Base-by-base conservation (phyloP, 768 basidiomycete genomes). In the Mycena epipterygia region DNA sequence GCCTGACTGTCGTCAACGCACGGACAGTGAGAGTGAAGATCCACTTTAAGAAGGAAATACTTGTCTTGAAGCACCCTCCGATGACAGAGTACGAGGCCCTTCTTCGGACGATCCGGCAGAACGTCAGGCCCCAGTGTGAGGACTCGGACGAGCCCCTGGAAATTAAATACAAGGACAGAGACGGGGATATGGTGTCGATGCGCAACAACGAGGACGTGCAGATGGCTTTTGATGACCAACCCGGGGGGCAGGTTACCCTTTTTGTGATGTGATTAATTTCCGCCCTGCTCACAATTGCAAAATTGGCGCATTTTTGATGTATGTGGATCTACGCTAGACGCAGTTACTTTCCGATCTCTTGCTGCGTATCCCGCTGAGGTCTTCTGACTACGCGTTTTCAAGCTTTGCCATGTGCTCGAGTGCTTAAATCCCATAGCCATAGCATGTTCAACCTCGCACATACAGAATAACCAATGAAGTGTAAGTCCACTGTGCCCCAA, bases 1-100 rank as follows among this genome's bases (percentile, higher is more conserved):
- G n/a, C n/a, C n/a, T n/a, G n/a, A n/a, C n/a, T n/a, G n/a, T n/a
- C n/a, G n/a, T n/a, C n/a, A n/a, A n/a, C n/a, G n/a, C n/a, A n/a
- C n/a, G n/a, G n/a, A n/a, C n/a, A n/a, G 91, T 98, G 46, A 95
- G 96, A 78, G 91, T 98, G 78, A 97, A 97, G 82, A 95, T 98
- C 61, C 94, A 95, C 80, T 98, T 93, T 84, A 91, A 95, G 76
- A 94, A 97, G 75, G 96, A 98, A 78, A 93, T 98, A 52, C 98
- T 98, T 77, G 93, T 97, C 71, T 94, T 98, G 66, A 93, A 95
- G 81, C 95, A 97, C 29, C 88, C 94, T 46, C 88, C 92, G 70
- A 81, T 85, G 70, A 95, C 94, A 37, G 90, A 93, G 78, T 97
- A 92, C 80, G 85, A 84, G 59, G 94, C 96, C 48, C 86, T 99